Evolutionary conservation across 805 yeast genomes (phyloP).

Genomic region (Millerozyma acaciae): DNA sequence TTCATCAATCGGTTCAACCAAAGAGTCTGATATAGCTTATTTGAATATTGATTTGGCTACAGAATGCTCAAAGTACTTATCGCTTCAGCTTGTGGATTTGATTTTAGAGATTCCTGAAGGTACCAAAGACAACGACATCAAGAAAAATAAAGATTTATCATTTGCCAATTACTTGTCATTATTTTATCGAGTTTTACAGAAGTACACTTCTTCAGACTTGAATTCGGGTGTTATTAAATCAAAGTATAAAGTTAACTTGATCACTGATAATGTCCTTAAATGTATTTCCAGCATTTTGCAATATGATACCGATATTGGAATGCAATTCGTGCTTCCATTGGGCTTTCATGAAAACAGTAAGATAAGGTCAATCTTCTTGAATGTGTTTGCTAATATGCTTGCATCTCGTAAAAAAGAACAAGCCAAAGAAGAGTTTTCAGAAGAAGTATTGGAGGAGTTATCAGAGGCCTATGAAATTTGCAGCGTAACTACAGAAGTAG

Average conservation of each 20-base stretch:
- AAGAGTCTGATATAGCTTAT: slow-evolving; percentile 42
- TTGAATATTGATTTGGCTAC: slow-evolving; percentile 57
- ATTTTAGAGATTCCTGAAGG: slow-evolving; percentile 60
- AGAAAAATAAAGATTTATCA: slow-evolving; percentile 53
- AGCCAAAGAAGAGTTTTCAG: slow-evolving; percentile 26
- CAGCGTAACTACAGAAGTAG: slow-evolving; percentile 53
- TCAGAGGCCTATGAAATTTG: slow-evolving; percentile 41
- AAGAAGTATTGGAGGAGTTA: slow-evolving; percentile 21
- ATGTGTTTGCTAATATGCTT: slow-evolving; percentile 68
- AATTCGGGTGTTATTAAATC: slow-evolving; percentile 17
- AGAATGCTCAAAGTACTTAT: slow-evolving; percentile 59
- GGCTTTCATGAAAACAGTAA: slow-evolving; percentile 68
- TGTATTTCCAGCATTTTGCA: slow-evolving; percentile 67
- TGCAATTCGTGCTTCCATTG: slow-evolving; percentile 70
- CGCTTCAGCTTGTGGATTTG: slow-evolving; percentile 51
- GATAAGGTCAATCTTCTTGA: slow-evolving; percentile 68
- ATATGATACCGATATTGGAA: slow-evolving; percentile 73
- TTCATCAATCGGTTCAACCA: slow-evolving; percentile 13
- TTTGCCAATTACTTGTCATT: slow-evolving; percentile 67
- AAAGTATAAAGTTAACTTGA: slow-evolving; percentile 51
- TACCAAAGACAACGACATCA: slow-evolving; percentile 48
- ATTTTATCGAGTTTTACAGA: slow-evolving; percentile 52
- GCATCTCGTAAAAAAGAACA: slow-evolving; percentile 30
- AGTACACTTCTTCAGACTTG: slow-evolving; percentile 26
- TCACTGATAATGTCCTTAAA: slow-evolving; percentile 60